Base-by-base conservation (phyloP, 768 basidiomycete genomes). In the Leccinum obscurum region DNA sequence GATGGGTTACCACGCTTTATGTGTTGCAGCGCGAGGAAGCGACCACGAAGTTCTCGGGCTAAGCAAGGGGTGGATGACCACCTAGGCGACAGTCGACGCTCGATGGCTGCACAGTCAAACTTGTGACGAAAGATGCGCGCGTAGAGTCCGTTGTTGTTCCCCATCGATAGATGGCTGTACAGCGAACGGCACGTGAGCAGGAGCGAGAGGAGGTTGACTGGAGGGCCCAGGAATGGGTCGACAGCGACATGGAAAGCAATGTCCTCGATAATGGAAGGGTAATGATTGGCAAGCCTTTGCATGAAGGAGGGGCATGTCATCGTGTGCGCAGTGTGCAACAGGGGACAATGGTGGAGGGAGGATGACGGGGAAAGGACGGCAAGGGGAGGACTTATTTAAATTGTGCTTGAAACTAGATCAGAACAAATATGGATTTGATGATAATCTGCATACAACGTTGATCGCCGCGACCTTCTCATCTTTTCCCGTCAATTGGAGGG, bases 121-220 rank as follows among this genome's bases (percentile, higher is more conserved):
- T 81, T 82, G 66, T 66, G 65, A 14, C 70, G 70, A 63, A 81
- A 84, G 41, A 82, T 77, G 56, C 71, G 68, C 15, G 80, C 80
- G 59, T 79, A 81, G 20, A 82, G 71, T 39, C 67, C 69, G 34
- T 70, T 61, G 59, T 80, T 80, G 60, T 72, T 69, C 62, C 67
- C 55, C 41, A 75, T 66, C 14, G 72, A 76, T 28, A 83, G 66
- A 2, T 73, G 72, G 51, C 70, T 35, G 59, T 81, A 59, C 50
- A 83, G 48, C 5, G 66, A 59, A 34, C 71, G 73, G 52, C 74
- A 82, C 34, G 78, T 73, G 57, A 78, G 75, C 50, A 76, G 68
- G 13, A 85, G 70, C 17, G 75, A 58, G 30, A 68, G 55, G 55
- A 85, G 68, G 30, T 71, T 71, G 6, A 60, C 56, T 3, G 83